phyloP scores from a whole-genome alignment of 345 rosid genomes.

The Draba incana region DNA sequence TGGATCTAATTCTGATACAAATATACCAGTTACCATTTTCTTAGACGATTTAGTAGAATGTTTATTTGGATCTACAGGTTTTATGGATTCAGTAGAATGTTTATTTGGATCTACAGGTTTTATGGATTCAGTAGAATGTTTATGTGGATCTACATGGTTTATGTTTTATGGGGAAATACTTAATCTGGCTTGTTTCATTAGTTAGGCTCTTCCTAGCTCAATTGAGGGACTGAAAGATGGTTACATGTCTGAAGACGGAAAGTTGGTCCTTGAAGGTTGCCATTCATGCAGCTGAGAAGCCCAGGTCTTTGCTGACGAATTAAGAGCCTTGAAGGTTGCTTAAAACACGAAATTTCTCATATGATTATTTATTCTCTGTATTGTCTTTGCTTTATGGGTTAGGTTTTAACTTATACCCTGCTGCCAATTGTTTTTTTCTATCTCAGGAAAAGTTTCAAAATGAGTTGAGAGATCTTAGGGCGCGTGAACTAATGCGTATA shows the following conservation, averaged over 20 bases:
- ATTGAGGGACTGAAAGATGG: slow-evolving; percentile 59
- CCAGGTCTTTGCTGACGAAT: slow-evolving; percentile 71
- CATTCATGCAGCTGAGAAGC: slow-evolving; percentile 87
- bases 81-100: too few relatives aligned
- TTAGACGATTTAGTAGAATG: not conserved
- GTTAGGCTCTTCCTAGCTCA: slow-evolving; percentile 55
- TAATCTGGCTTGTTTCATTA: slow-evolving; percentile 36
- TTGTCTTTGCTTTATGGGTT: too few relatives aligned
- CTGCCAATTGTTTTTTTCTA: slow-evolving; percentile 16
- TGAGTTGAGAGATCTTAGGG: slow-evolving; percentile 84
- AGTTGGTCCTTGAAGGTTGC: slow-evolving; percentile 77
- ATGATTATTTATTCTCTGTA: slow-evolving; percentile 10
- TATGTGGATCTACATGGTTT: not conserved
- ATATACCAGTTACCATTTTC: not conserved
- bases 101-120: too few relatives aligned
- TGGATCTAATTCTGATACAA: slow-evolving; percentile 11
- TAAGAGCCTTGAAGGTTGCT: slow-evolving; percentile 70
- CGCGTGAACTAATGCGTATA: slow-evolving; percentile 88
- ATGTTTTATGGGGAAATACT: not conserved
- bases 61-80: too few relatives aligned
- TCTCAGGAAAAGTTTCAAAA: slow-evolving; percentile 85
- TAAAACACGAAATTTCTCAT: slow-evolving; percentile 19
- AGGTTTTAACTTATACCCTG: not conserved
- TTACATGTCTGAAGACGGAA: slow-evolving; percentile 67
- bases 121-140: too few relatives aligned